A percentile compares a stretch with the other conserved stretches of the same genome.
Conservation (phyloP, 202 grass and related monocot genomes). For the Sporobolus alterniflorus region DNA sequence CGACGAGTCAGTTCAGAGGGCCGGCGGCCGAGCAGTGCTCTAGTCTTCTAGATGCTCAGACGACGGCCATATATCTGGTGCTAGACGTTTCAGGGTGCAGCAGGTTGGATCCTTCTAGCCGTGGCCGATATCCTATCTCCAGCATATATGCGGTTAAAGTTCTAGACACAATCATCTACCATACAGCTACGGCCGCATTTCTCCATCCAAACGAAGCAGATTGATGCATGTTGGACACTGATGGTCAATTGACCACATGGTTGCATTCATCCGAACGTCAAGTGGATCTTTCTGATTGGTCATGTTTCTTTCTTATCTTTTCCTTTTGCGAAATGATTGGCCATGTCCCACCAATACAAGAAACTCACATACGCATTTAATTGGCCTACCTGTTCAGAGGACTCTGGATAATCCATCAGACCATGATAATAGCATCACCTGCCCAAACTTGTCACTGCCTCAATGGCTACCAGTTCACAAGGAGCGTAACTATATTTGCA, state of each 20-base stretch:
- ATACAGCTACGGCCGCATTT: not conserved
- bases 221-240: not conserved
- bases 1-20: constrained; percentile 7
- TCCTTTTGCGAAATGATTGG: not conserved
- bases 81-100: not conserved
- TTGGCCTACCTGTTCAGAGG: not conserved
- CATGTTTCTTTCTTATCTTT: not conserved
- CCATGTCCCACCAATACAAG: not conserved
- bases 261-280: not conserved
- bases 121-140: not conserved
- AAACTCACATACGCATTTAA: not conserved
- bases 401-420: not conserved
- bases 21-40: constrained; percentile 4
- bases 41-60: constrained; percentile 29
- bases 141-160: not conserved
- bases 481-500: not conserved
- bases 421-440: not conserved
- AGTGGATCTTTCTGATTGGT: not conserved
- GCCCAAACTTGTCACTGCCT: not conserved
- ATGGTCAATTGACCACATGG: not conserved
- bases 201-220: not conserved
- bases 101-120: not conserved
- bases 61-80: not conserved
- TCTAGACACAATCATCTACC: not conserved
- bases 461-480: not conserved